Percentiles rank a stretch among this genome's conserved stretches.
phyloP scores from a whole-genome alignment of 2,329 filamentous ascomycete species.

The Metarhizium sp. region DNA sequence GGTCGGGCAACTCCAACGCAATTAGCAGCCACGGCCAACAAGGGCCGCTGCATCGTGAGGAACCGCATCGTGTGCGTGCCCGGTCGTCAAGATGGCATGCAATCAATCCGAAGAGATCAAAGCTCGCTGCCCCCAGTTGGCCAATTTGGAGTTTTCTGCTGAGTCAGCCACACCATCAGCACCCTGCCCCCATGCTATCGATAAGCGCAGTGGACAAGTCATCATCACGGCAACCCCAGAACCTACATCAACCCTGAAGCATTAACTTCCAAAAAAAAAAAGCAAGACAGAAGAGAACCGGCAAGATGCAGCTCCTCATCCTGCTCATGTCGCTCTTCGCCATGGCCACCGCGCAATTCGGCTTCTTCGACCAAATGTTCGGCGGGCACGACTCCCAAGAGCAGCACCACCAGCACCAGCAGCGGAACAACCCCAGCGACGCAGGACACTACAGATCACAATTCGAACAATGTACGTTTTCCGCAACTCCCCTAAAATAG shows the following conservation, averaged over 20 bases:
- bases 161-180: background rate
- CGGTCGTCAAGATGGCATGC: background rate
- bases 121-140: background rate
- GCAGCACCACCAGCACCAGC: slow-evolving; percentile 41
- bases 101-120: background rate
- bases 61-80: slow-evolving; percentile 31
- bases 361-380: slow-evolving; percentile 98
- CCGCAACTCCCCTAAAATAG: too few species aligned
- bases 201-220: slow-evolving; percentile 13
- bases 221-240: slow-evolving; percentile 2
- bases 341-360: slow-evolving; percentile 69
- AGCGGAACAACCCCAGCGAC: slow-evolving; percentile 75
- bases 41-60: slow-evolving; percentile 35
- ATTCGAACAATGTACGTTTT: slow-evolving; percentile 53
- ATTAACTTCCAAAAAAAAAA: background rate
- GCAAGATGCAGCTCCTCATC: slow-evolving; percentile 24
- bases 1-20: background rate
- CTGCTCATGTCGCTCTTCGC: slow-evolving; percentile 51
- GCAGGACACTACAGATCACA: slow-evolving; percentile 66
- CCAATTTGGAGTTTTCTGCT: slow-evolving; percentile 7
- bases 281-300: background rate
- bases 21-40: slow-evolving; percentile 26
- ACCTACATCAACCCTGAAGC: background rate
- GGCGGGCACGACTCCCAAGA: slow-evolving; percentile 42
- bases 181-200: slow-evolving; percentile 7